phyloP scores from a whole-genome alignment of 805 yeast species.

The Sugiyamaella marilandica region DNA sequence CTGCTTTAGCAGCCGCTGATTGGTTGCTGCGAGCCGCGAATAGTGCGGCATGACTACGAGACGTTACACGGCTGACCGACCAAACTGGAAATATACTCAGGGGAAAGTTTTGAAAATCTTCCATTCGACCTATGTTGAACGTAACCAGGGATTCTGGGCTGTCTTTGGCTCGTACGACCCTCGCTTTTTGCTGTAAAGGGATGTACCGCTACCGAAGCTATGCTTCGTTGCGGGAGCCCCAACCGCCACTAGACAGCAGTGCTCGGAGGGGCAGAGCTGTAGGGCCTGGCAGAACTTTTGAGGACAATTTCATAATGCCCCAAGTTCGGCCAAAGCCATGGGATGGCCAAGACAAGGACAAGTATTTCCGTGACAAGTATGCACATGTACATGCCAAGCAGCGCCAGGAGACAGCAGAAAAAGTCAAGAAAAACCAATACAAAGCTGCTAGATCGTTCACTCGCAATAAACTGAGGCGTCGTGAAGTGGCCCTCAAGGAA shows the following conservation, averaged over 20 bases:
- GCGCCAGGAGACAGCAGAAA: constrained; percentile 26
- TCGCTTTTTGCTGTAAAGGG: background rate
- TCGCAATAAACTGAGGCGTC: constrained; percentile 15
- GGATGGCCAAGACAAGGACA: constrained; percentile 63
- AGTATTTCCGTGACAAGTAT: constrained; percentile 56
- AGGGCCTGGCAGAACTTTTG: constrained; percentile 30
- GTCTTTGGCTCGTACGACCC: background rate
- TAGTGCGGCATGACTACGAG: background rate
- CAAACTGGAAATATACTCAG: too few species aligned
- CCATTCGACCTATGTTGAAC: too few species aligned
- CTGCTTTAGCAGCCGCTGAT: background rate
- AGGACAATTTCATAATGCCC: constrained; percentile 42
- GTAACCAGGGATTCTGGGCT: too few species aligned
- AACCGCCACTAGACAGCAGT: constrained; percentile 1
- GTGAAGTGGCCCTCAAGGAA: constrained; percentile 5
- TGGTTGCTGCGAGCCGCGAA: background rate
- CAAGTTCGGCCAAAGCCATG: constrained; percentile 49
- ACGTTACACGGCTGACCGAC: background rate
- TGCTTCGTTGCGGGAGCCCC: background rate
- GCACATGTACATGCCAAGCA: constrained; percentile 62
- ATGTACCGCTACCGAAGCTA: background rate
- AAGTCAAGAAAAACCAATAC: constrained; percentile 12
- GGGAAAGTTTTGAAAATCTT: too few species aligned
- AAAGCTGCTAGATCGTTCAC: constrained; percentile 13
- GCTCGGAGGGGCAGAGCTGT: background rate